phyloP scores from a whole-genome alignment of 148 eudicot species.

The Rhododendron molle region DNA sequence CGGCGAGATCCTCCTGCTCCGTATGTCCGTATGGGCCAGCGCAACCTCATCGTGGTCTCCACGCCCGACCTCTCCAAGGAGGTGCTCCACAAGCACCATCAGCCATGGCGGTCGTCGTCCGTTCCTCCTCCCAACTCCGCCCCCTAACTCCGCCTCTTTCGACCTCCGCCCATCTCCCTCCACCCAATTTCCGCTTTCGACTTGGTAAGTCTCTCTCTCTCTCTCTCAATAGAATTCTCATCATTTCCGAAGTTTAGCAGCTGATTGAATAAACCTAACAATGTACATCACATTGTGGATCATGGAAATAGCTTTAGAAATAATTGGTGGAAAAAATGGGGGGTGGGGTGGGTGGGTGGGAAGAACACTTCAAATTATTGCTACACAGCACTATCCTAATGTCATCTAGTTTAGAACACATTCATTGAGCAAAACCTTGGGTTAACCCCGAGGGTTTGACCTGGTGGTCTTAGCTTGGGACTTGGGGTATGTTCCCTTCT shows the following conservation, averaged over 20 bases:
- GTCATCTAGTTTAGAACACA: not conserved
- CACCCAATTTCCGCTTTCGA: not conserved
- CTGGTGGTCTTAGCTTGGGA: not conserved
- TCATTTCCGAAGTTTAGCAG: not conserved
- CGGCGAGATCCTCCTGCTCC: no score
- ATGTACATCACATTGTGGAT: not conserved
- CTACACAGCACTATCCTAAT: no score
- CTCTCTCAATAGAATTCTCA: not conserved
- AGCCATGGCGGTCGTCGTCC: constrained; percentile 22
- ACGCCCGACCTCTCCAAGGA: no score
- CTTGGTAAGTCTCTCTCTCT: not conserved
- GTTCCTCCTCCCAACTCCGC: constrained; percentile 23
- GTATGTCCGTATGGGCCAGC: no score
- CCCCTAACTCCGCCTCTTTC: constrained; percentile 14
- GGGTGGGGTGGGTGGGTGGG: no score
- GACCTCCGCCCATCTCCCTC: not conserved
- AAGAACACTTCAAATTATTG: no score
- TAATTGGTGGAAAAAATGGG: not conserved
- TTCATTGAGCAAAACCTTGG: not conserved
- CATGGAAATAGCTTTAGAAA: not conserved
- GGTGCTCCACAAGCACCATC: no score
- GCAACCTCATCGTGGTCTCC: no score
- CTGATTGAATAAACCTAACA: not conserved
- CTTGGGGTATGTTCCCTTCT: not conserved
- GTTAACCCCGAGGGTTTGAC: not conserved